A percentile compares a stretch with the other conserved stretches of the same genome.
phyloP scores from a whole-genome alignment of 352 stramenopile species.

The Pythium pyrilobum region DNA sequence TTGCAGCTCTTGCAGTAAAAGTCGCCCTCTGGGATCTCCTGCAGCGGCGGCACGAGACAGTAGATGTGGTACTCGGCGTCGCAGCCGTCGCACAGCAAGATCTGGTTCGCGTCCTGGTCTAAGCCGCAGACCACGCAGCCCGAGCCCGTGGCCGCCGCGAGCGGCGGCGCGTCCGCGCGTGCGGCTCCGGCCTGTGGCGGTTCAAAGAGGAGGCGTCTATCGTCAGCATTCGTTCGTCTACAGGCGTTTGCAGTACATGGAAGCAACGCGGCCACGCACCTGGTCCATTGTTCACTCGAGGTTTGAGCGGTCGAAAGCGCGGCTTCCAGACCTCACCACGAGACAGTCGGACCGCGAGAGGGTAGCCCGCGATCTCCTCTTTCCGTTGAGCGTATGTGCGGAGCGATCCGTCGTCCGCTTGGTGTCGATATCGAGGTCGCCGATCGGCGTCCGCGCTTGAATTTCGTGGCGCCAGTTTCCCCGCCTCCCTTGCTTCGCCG shows the following conservation, averaged over 20 bases:
- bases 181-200: too few relatives aligned
- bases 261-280: not conserved
- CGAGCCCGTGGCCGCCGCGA: not conserved
- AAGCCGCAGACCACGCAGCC: slow-evolving; percentile 63
- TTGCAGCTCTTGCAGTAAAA: slow-evolving; percentile 79
- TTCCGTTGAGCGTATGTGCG: not conserved
- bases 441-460: not conserved
- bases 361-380: slow-evolving; percentile 12
- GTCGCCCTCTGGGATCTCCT: slow-evolving; percentile 66
- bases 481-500: not conserved
- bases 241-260: not conserved
- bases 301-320: not conserved
- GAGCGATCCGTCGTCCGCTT: not conserved
- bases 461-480: too few relatives aligned
- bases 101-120: slow-evolving; percentile 74
- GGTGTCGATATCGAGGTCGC: not conserved
- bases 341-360: not conserved
- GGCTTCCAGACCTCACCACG: not conserved
- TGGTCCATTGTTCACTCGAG: slow-evolving; percentile 6
- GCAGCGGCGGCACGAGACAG: slow-evolving; percentile 68
- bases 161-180: not conserved
- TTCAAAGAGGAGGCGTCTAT: not conserved
- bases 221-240: not conserved
- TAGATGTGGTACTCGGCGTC: slow-evolving; percentile 86
- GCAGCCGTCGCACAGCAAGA: slow-evolving; percentile 80